Conservation (phyloP, 345 rosid species). For the Salix udensis region DNA sequence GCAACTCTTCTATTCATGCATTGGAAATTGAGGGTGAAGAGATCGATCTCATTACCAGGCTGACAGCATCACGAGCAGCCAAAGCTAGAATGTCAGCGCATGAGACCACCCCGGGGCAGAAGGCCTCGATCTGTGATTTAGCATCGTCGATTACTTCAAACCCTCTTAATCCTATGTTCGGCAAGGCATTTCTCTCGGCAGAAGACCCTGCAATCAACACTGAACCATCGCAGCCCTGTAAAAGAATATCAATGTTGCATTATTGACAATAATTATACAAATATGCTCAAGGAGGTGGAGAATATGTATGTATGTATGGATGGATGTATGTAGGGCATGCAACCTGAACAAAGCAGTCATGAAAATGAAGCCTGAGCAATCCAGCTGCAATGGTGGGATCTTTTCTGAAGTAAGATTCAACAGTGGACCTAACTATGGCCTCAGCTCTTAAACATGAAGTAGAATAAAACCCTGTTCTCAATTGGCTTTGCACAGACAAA, state of each 20-base stretch:
- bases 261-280: neutral
- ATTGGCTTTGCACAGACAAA: constrained; percentile 27
- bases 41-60: constrained; percentile 19
- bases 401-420: constrained; percentile 50
- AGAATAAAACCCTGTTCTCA: constrained; percentile 56
- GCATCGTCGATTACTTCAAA: constrained; percentile 43
- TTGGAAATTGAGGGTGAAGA: neutral
- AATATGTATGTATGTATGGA: too few species aligned
- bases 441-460: constrained; percentile 57
- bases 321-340: neutral
- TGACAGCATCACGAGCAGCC: constrained; percentile 43
- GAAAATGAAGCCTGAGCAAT: constrained; percentile 73
- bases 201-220: constrained; percentile 29
- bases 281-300: neutral
- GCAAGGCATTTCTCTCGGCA: constrained; percentile 30
- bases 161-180: constrained; percentile 29
- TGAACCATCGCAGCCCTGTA: constrained; percentile 40
- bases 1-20: neutral
- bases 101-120: constrained; percentile 38
- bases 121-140: constrained; percentile 30
- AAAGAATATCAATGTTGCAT: neutral
- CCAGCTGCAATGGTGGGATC: constrained; percentile 61
- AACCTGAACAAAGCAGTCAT: constrained; percentile 75
- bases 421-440: constrained; percentile 49
- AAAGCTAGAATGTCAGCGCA: constrained; percentile 44